phyloP scores from a whole-genome alignment of 164 flowering plant genomes.

The Vitis amurensis region DNA sequence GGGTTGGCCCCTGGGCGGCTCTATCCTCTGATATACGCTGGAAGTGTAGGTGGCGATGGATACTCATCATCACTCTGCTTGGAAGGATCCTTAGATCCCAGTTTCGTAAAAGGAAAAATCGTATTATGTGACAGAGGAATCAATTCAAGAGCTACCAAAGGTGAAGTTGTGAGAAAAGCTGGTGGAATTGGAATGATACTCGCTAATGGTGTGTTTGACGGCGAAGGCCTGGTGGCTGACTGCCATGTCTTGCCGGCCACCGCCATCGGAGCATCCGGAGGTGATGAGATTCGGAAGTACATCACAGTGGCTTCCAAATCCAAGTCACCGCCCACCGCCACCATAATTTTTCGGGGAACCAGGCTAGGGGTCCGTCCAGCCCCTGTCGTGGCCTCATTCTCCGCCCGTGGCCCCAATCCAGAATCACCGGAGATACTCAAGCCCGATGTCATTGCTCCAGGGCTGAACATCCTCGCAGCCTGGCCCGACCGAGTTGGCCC shows the following conservation, averaged over 20 bases:
- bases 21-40: constrained; percentile 77
- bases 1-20: constrained; percentile 42
- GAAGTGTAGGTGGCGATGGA: constrained; percentile 69
- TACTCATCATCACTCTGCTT: constrained; percentile 82
- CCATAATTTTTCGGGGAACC: constrained; percentile 74
- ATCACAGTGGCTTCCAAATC: constrained; percentile 30
- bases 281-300: constrained; percentile 71
- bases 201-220: constrained; percentile 88
- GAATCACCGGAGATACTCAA: constrained; percentile 79
- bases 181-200: constrained; percentile 91
- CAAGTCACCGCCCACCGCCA: constrained; percentile 48
- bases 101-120: constrained; percentile 67
- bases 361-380: constrained; percentile 74
- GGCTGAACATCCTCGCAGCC: constrained; percentile 90
- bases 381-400: constrained; percentile 87
- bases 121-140: constrained; percentile 92
- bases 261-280: constrained; percentile 64
- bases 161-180: constrained; percentile 76
- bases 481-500: constrained; percentile 91
- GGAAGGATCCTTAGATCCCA: constrained; percentile 76
- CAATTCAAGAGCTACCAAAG: constrained; percentile 76
- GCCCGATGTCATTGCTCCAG: constrained; percentile 95
- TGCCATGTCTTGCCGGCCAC: constrained; percentile 91
- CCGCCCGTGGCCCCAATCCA: constrained; percentile 92
- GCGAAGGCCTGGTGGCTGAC: constrained; percentile 92